These are phyloP conservation scores for Oemleria cerasiformis DNA, from an alignment of 306 rosid species.

Conservation along the genomic window DNA sequence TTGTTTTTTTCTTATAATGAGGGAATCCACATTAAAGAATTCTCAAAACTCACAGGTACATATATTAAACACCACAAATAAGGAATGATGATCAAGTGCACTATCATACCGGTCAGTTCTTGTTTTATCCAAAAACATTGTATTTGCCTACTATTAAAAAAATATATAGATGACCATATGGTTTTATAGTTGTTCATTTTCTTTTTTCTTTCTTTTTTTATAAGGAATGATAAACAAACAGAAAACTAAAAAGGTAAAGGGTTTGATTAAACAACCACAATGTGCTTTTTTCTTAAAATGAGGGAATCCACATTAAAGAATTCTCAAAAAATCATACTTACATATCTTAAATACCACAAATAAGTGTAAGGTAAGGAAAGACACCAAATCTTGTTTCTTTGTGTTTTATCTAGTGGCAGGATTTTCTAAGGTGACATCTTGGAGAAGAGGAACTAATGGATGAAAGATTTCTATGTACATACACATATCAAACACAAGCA, in stretches of 20 bases:
- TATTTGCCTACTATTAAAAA: background rate
- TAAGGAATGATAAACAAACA: background rate
- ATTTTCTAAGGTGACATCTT: constrained; percentile 65
- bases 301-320: background rate
- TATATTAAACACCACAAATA: background rate
- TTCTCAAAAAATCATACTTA: background rate
- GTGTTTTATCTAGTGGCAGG: constrained; percentile 76
- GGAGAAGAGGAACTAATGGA: constrained; percentile 59
- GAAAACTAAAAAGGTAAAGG: background rate
- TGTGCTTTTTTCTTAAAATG: background rate
- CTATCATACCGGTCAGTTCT: background rate
- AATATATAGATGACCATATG: background rate
- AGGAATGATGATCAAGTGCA: background rate
- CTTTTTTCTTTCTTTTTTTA: too few relatives aligned
- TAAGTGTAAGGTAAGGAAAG: background rate
- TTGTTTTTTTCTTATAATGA: background rate
- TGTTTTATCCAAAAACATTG: background rate
- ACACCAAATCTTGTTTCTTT: constrained; percentile 51
- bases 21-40: background rate
- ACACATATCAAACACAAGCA: too few relatives aligned
- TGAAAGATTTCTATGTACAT: constrained; percentile 40
- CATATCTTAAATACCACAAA: background rate
- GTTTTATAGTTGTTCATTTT: too few relatives aligned
- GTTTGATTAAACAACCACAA: background rate
- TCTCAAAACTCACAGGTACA: background rate